Conservation (phyloP, 352 stramenopile species). For the Phytophthora idaei region DNA sequence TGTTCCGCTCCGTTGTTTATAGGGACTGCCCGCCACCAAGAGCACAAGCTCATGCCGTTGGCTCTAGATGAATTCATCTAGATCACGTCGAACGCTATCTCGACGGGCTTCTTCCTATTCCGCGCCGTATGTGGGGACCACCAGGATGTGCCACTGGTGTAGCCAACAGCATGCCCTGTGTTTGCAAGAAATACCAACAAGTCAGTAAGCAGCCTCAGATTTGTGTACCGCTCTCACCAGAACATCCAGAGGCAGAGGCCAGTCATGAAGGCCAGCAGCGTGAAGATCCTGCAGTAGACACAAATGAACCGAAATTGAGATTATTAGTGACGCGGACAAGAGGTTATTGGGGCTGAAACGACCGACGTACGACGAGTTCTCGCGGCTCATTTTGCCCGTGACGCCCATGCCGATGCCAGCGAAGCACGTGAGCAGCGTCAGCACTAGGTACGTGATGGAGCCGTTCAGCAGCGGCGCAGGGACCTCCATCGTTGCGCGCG, state of each 20-base stretch:
- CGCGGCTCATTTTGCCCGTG: slow-evolving; percentile 84
- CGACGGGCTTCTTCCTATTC: slow-evolving; percentile 47
- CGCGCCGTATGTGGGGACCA: slow-evolving; percentile 77
- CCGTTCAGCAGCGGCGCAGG: slow-evolving; percentile 79
- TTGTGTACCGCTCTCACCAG: slow-evolving; percentile 52
- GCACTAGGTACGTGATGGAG: slow-evolving; percentile 88
- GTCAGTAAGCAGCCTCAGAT: neutral
- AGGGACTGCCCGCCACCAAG: slow-evolving; percentile 1
- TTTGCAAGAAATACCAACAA: slow-evolving; percentile 24
- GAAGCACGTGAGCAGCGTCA: slow-evolving; percentile 83
- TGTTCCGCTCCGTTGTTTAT: slow-evolving; percentile 31
- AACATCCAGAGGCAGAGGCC: slow-evolving; percentile 90
- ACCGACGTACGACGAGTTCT: slow-evolving; percentile 84
- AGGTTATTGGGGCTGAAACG: slow-evolving; percentile 3
- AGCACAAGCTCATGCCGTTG: neutral
- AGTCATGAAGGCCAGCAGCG: slow-evolving; percentile 79
- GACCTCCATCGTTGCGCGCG: slow-evolving; percentile 65
- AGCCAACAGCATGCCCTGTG: slow-evolving; percentile 88
- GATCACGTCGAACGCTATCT: neutral
- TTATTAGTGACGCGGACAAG: slow-evolving; percentile 5
- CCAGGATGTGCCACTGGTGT: slow-evolving; percentile 90
- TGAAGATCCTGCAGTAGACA: slow-evolving; percentile 69
- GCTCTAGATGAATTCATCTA: slow-evolving; percentile 12
- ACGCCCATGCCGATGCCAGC: slow-evolving; percentile 77
- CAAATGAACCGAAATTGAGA: neutral